Evolutionary conservation across 176 grass and related monocot species (phyloP), one percentile per base, ranked within the genome.

Genomic region (Avena eriantha): DNA sequence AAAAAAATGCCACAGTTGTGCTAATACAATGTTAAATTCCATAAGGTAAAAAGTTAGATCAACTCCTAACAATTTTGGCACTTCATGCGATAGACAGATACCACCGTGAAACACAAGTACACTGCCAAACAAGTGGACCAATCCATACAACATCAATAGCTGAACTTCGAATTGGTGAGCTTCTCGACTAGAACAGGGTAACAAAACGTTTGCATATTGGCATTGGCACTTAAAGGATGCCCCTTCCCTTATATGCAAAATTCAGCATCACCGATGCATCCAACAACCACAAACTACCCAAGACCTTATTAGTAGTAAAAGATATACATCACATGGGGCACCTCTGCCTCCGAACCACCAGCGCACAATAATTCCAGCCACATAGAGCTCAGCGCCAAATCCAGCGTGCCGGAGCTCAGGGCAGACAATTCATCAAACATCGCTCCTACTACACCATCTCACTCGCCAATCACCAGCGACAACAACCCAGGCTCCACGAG

Each of bases 401-500:
- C 51, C 51, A 72, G 34, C 72, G 51, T 5, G 61, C 33, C 21
- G 13, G 19, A 21, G 39, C 16, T 2, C 61, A 18, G 17, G 36
- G 19, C 53, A 46, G 53, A 13, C 43, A 78, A 90, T 78, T 60
- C 79, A 57, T 41, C 78, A n/a, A 86, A 71, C 83, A 57, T 7
- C 49, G 41, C 3, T 21, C 41, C 10, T 64, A 26, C 68, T 5
- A 26, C 39, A n/a, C 2, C 55, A 58, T 61, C 12, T n/a, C 34
- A 18, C 10, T 24, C 15, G 12, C 72, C 50, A 46, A 22, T 14
- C 45, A 49, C 50, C 45, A 9, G 17, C 17, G 23, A 67, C 45
- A 46, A 50, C 79, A 48, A 18, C 19, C 39, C 1, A 17, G 36
- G 12, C 22, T 31, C 23, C 43, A 74, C n/a, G 46, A 66, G 67